Conservation (phyloP, 495 filamentous ascomycete genomes). For the Parathielavia hyrcaniae region DNA sequence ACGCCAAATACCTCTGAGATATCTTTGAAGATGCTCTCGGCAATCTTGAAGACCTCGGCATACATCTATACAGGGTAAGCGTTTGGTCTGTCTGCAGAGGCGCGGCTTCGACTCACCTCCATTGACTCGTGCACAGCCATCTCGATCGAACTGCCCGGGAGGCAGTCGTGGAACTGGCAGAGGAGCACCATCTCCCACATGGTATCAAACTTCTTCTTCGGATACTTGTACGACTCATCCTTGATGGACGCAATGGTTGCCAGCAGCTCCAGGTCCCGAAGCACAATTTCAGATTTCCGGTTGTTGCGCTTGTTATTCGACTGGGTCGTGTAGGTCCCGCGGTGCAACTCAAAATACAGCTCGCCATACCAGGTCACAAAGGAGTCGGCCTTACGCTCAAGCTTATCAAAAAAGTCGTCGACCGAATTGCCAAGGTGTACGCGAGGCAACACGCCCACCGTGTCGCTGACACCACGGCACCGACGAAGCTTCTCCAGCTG, state of each 20-base stretch:
- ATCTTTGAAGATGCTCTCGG: conserved; percentile 61
- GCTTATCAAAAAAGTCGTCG: conserved; percentile 86
- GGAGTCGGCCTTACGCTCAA: conserved; percentile 71
- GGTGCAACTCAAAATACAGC: conserved; percentile 94
- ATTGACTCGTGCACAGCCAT: conserved; percentile 96
- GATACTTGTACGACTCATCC: conserved; percentile 70
- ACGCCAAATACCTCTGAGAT: conserved; percentile 63
- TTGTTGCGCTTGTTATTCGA: conserved; percentile 96
- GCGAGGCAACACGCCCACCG: conserved; percentile 71
- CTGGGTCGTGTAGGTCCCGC: conserved; percentile 95
- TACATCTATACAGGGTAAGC: conserved; percentile 53
- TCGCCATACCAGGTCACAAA: conserved; percentile 97
- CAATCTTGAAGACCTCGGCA: conserved; percentile 70
- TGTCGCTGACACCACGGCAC: conserved; percentile 91
- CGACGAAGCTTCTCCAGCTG: conserved; percentile 91
- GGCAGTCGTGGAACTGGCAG: conserved; percentile 95
- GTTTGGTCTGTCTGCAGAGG: not conserved
- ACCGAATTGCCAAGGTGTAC: conserved; percentile 87
- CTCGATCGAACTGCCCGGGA: conserved; percentile 91
- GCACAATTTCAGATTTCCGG: conserved; percentile 70
- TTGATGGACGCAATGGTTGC: conserved; percentile 77
- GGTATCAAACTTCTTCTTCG: conserved; percentile 80
- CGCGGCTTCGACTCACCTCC: conserved; percentile 42
- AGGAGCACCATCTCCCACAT: conserved; percentile 87
- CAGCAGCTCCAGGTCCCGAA: conserved; percentile 83